These are phyloP conservation scores for Diplosphaera chodatii DNA, from an alignment of 139 green algal species.

Conservation along the genomic window DNA sequence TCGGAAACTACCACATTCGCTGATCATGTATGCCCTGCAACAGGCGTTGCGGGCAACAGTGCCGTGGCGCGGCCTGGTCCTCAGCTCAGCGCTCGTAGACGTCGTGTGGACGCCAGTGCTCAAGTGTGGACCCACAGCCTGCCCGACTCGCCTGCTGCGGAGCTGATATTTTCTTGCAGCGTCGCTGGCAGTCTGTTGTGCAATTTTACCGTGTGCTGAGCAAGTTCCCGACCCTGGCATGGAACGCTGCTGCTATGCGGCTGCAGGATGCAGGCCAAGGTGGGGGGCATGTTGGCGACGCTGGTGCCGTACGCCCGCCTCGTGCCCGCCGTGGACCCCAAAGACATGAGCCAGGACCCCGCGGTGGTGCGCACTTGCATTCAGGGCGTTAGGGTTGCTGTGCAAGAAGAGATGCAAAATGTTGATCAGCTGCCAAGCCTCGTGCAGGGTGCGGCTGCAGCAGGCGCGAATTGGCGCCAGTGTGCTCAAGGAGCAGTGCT, in stretches of 20 bases:
- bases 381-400: too few species aligned
- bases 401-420: too few species aligned
- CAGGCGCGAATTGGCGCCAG: too few species aligned
- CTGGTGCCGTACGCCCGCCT: slow-evolving; percentile 47
- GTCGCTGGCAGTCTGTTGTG: background rate
- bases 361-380: slow-evolving; percentile 10
- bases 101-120: slow-evolving; percentile 64
- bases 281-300: slow-evolving; percentile 46
- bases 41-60: slow-evolving; percentile 28
- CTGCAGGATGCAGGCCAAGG: slow-evolving; percentile 50
- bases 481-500: too few species aligned
- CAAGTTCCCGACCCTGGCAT: too few species aligned
- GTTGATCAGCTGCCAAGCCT: too few species aligned
- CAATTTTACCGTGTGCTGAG: too few species aligned
- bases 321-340: slow-evolving; percentile 52
- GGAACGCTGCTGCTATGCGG: background rate
- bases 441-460: too few species aligned
- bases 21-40: too few species aligned
- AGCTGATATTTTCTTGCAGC: too few species aligned
- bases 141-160: too few species aligned
- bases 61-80: slow-evolving; percentile 46
- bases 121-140: slow-evolving; percentile 22
- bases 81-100: slow-evolving; percentile 57
- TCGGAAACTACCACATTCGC: too few species aligned
- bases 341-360: slow-evolving; percentile 51